These are phyloP conservation scores for Gyrodon lividus DNA, from an alignment of 768 basidiomycete species.

Conservation along the genomic window DNA sequence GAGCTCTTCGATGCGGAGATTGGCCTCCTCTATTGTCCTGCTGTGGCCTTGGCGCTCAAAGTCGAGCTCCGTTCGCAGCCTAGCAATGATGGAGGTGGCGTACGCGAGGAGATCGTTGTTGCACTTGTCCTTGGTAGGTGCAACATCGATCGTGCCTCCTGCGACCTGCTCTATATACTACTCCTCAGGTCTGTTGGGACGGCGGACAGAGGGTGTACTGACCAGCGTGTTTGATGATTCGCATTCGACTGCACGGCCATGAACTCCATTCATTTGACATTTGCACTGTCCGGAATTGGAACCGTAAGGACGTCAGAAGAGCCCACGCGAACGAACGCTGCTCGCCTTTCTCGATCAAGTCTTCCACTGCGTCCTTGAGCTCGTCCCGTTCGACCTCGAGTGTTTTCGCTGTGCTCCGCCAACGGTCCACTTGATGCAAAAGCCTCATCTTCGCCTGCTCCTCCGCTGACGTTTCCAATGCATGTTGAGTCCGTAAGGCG, in stretches of 20 bases:
- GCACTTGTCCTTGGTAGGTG: background rate
- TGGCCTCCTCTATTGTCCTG: conserved; percentile 38
- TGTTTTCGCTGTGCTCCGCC: conserved; percentile 29
- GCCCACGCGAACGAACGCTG: background rate
- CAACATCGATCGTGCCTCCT: background rate
- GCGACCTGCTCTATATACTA: conserved; percentile 21
- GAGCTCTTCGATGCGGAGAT: conserved; percentile 42
- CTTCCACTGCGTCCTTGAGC: conserved; percentile 49
- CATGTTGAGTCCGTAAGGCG: conserved; percentile 38
- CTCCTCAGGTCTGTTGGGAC: conserved; percentile 9
- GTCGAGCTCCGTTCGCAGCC: conserved; percentile 43
- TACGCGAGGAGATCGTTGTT: conserved; percentile 38
- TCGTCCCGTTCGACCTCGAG: conserved; percentile 52
- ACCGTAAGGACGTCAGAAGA: background rate
- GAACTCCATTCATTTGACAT: conserved; percentile 41
- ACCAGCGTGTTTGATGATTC: conserved; percentile 44
- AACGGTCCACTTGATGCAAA: conserved; percentile 37
- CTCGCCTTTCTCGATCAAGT: conserved; percentile 61
- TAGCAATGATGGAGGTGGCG: conserved; percentile 43
- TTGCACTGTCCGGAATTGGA: conserved; percentile 38
- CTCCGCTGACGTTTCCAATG: conserved; percentile 38
- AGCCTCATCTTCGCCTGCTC: conserved; percentile 35
- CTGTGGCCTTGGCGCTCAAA: conserved; percentile 44
- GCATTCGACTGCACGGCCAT: conserved; percentile 48
- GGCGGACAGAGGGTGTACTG: conserved; percentile 23